Percentiles rank a stretch among this genome's conserved stretches.
phyloP scores from a whole-genome alignment of 805 yeast species.

The Hagleromyces aurorensis region DNA sequence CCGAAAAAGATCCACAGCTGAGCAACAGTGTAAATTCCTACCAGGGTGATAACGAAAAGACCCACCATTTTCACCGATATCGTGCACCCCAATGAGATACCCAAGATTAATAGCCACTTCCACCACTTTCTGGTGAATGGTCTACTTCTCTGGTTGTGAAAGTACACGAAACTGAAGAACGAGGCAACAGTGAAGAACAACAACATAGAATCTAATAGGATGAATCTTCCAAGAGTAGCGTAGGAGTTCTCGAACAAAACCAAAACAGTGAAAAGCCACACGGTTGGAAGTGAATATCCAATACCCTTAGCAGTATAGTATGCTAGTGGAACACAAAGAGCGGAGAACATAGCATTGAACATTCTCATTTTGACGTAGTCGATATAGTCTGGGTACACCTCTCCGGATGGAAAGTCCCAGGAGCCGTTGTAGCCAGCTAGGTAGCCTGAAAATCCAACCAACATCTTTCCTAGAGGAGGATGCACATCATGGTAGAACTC shows the following conservation, averaged over 20 bases:
- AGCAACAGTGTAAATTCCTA: slow-evolving; percentile 82
- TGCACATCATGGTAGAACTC: slow-evolving; percentile 83
- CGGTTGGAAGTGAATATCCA: slow-evolving; percentile 43
- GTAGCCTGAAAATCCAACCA: slow-evolving; percentile 70
- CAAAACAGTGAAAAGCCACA: slow-evolving; percentile 54
- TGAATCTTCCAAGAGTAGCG: slow-evolving; percentile 65
- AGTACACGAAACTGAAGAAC: slow-evolving; percentile 47
- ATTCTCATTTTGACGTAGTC: slow-evolving; percentile 61
- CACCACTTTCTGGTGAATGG: slow-evolving; percentile 82
- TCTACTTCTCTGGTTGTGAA: slow-evolving; percentile 40
- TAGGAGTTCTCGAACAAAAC: slow-evolving; percentile 62
- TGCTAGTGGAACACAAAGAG: slow-evolving; percentile 60
- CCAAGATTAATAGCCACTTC: slow-evolving; percentile 84
- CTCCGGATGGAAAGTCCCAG: slow-evolving; percentile 68
- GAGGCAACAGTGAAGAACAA: slow-evolving; percentile 70
- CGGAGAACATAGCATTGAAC: slow-evolving; percentile 63
- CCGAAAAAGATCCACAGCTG: slow-evolving; percentile 85
- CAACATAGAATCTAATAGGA: slow-evolving; percentile 68
- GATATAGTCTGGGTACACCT: slow-evolving; percentile 49
- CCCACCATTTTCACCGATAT: slow-evolving; percentile 97
- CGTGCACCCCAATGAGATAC: slow-evolving; percentile 80
- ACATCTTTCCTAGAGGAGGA: slow-evolving; percentile 80
- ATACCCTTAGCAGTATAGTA: slow-evolving; percentile 60
- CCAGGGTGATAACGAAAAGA: slow-evolving; percentile 74
- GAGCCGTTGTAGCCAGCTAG: slow-evolving; percentile 76